phyloP scores from a whole-genome alignment of 768 basidiomycete genomes.

The Russula abietina region DNA sequence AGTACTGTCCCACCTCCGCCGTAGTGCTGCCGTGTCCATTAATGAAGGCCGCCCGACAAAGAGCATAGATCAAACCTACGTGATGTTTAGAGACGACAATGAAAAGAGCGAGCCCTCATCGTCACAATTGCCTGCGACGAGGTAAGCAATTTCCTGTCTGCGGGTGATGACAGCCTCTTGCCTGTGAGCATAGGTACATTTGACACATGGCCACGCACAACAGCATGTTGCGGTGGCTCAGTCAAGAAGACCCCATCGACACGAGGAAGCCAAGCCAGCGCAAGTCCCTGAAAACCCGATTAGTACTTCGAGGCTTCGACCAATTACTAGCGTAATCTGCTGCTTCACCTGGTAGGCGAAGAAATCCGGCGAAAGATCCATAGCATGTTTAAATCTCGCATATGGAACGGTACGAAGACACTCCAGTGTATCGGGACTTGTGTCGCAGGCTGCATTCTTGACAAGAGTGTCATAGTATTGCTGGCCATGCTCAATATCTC shows the following conservation, averaged over 20 bases:
- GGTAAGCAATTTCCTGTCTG: not conserved
- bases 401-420: slow-evolving; percentile 24
- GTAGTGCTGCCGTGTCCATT: slow-evolving; percentile 8
- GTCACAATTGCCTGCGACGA: slow-evolving; percentile 17
- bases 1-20: not conserved
- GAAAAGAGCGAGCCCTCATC: slow-evolving; percentile 24
- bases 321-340: not conserved
- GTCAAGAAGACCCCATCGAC: slow-evolving; percentile 27
- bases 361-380: slow-evolving; percentile 20
- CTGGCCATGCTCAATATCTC: slow-evolving; percentile 23
- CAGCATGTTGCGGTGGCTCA: slow-evolving; percentile 22
- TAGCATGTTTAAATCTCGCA: slow-evolving; percentile 9
- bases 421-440: slow-evolving; percentile 23
- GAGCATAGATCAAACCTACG: slow-evolving; percentile 3
- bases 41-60: not conserved
- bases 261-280: slow-evolving; percentile 23
- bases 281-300: slow-evolving; percentile 5
- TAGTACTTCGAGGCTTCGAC: not conserved
- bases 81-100: slow-evolving; percentile 15
- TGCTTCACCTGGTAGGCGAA: slow-evolving; percentile 19
- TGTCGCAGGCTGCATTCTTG: slow-evolving; percentile 19
- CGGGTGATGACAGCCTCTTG: not conserved
- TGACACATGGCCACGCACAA: slow-evolving; percentile 24
- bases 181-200: slow-evolving; percentile 25
- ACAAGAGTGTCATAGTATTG: slow-evolving; percentile 26